Percentiles rank a stretch among this genome's conserved stretches.
Conservation (phyloP, 2,329 filamentous ascomycete species). For the Xylariaceae sp. region DNA sequence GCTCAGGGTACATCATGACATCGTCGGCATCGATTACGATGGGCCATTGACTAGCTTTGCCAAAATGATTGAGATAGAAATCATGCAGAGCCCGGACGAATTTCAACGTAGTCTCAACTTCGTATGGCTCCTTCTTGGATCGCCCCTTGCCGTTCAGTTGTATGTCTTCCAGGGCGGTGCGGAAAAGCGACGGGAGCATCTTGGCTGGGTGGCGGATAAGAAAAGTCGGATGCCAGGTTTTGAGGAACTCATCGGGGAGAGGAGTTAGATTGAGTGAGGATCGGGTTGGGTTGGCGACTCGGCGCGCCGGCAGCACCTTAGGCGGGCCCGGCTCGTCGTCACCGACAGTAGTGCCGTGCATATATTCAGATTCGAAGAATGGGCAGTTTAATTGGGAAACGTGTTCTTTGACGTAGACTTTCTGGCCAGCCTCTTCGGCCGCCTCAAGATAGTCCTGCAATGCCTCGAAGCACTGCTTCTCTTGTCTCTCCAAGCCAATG, state of each 20-base stretch:
- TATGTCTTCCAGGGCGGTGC: slow-evolving; percentile 14
- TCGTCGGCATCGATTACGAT: slow-evolving; percentile 31
- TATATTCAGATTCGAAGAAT: slow-evolving; percentile 11
- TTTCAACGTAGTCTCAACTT: slow-evolving; percentile 20
- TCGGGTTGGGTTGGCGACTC: slow-evolving; percentile 10
- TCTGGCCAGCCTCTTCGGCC: slow-evolving; percentile 18
- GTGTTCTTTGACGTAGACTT: slow-evolving; percentile 28
- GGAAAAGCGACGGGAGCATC: slow-evolving; percentile 28
- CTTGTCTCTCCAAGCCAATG: not conserved
- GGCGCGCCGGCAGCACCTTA: not conserved
- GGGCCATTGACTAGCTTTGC: slow-evolving; percentile 22
- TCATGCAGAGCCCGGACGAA: slow-evolving; percentile 20
- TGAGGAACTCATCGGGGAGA: slow-evolving; percentile 29
- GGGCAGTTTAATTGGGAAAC: slow-evolving; percentile 16
- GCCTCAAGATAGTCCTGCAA: slow-evolving; percentile 26
- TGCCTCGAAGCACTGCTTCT: slow-evolving; percentile 11
- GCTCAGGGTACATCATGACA: slow-evolving; percentile 20
- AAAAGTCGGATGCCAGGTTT: slow-evolving; percentile 27
- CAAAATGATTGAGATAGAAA: slow-evolving; percentile 22
- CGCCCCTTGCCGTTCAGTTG: slow-evolving; percentile 17
- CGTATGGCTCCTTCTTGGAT: slow-evolving; percentile 11
- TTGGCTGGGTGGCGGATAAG: slow-evolving; percentile 32
- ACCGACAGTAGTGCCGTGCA: not conserved
- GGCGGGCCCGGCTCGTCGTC: not conserved
- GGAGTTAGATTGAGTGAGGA: slow-evolving; percentile 24